Evolutionary conservation across 257 asterid species (phyloP), one percentile per base, ranked within the genome.

Genomic region (Capsicum chinense): DNA sequence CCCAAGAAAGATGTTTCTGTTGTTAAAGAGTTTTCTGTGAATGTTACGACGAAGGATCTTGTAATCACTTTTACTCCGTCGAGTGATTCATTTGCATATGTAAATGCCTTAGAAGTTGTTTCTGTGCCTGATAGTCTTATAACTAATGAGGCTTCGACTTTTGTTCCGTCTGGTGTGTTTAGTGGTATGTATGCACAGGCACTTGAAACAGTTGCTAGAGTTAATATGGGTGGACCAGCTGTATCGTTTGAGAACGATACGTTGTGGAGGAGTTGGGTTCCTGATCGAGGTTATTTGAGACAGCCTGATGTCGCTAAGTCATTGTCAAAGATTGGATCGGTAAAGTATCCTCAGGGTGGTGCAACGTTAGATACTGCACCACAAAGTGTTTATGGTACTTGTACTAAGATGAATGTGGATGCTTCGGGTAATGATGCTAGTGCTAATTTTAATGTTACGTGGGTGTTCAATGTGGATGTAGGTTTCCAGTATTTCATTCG

Each of bases 211-310:
- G 89, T 91, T 57, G 71, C 82, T 37, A 83, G 95, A 86, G 90
- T 92, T 16, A 93, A 93, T 47, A 90, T 93, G 95, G 97, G 97
- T 9, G 94, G 94, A 0, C 88, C 92, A 7, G 7, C 83, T 3
- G 93, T 92, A 21, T 86, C 92, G 0, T 59, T 84, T 15, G 79
- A 52, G 56, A 88, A 91, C 35, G 95, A 93, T 84, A 88, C 92
- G 0, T 71, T 93, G 78, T 92, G 95, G 56, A 80, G 94, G 39
- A 87, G 83, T 48, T 90, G 95, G 97, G 84, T 83, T 63, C 63
- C 93, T 1, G 97, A 90, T 85, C 9, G 26, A 8, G 44, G 58
- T 26, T 89, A 70, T 79, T 52, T 92, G 83, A 19, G 82, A 57
- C 83, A 85, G 12, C 83, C 88, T 1, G 71, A 86, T 21, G 74